Conservation (phyloP, 371 early-diverging fungal species). For the Mucor plumbeus region DNA sequence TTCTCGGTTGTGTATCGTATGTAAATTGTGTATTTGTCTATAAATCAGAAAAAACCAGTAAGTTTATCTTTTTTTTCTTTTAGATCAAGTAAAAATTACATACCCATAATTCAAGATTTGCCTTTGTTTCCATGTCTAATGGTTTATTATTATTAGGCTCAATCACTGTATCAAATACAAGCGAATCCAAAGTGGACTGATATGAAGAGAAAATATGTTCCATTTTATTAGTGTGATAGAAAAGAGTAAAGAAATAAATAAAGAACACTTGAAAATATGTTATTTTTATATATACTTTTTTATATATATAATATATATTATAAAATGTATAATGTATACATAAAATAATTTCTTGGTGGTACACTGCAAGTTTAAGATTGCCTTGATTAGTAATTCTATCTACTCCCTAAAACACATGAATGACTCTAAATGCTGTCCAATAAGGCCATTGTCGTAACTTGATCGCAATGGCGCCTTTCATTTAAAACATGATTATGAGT, state of each 20-base stretch:
- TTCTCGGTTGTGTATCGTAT: slow-evolving; percentile 59
- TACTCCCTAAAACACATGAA: neutral
- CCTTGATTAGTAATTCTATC: neutral
- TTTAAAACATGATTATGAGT: too few species aligned
- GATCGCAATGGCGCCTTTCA: neutral
- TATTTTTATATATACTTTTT: neutral
- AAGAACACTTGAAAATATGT: neutral
- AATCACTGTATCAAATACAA: slow-evolving; percentile 20
- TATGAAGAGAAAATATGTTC: slow-evolving; percentile 16
- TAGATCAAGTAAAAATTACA: neutral
- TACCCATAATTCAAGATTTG: slow-evolving; percentile 25
- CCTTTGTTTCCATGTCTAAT: slow-evolving; percentile 18
- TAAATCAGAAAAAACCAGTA: neutral
- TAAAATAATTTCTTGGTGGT: neutral
- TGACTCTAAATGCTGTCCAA: neutral
- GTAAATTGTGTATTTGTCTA: slow-evolving; percentile 68
- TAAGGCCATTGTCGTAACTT: slow-evolving; percentile 2
- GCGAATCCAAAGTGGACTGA: slow-evolving; percentile 11
- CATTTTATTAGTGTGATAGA: slow-evolving; percentile 7
- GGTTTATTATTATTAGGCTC: neutral
- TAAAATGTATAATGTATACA: neutral
- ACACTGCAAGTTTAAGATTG: neutral
- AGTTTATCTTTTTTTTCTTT: neutral
- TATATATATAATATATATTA: neutral
- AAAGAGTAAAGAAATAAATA: slow-evolving; percentile 8